Base-by-base conservation (phyloP, 2,329 filamentous ascomycete species). In the Alternaria arbusti region DNA sequence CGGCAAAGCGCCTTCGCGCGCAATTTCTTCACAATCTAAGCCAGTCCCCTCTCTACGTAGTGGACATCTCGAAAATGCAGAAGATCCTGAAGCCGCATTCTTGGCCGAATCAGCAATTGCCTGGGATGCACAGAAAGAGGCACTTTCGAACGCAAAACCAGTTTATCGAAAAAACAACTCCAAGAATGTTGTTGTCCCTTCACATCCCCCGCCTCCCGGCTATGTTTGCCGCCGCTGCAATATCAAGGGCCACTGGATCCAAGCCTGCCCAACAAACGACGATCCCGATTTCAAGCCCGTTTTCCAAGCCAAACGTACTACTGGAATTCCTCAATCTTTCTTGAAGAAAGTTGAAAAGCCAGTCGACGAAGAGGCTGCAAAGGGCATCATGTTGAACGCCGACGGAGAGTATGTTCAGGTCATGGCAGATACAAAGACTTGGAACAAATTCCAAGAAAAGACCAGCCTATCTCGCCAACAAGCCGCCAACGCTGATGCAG, bases 161-260 rank as follows among this genome's bases (percentile, higher is more conserved):
- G 79, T 83, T 7, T 78, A 82, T 70, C 70, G 60, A 28, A 63
- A 63, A 12, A 63, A 74, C 59, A 79, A 75, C 65, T 76, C 79
- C 51, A 96, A 96, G 76, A 86, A 88, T 5, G 85, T 87, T 61
- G 92, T 92, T 68, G 91, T 97, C 26, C 96, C 96, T 5, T 94
- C 97, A 72, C 94, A 97, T 76, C 93, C 96, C 49, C 94, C 96
- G 3, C 96, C 96, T 1, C 91, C 92, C 57, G 94, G 94, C 57
- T 99, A 99, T 80, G 91, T 97, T 65, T 99, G 96, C 82, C 97
- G 97, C 79, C 91, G 96, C 54, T 99, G 96, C 81, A 92, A 94
- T 65, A 91, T 97, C 80, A 97, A 97, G 83, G 96, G 94, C n/a
- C 96, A 99, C 80, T 99, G 95, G 95, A 99, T 99, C 67, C 95